Base-by-base conservation (phyloP, 1,139 yeast species). In the Kurtzmaniella natalensis region DNA sequence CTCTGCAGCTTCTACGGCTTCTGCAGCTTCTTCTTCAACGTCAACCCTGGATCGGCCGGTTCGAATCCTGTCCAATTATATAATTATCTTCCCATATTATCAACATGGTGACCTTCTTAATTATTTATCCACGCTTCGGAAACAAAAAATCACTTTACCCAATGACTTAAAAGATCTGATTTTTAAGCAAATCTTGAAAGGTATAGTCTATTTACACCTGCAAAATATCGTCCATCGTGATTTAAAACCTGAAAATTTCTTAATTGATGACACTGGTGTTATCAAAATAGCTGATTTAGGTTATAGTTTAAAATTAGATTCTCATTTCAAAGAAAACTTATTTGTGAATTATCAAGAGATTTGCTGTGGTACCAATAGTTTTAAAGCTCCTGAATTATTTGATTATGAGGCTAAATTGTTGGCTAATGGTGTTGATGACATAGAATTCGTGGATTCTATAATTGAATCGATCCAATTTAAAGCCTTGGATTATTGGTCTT, bases 311-410 rank as follows among this genome's bases (percentile, higher is more conserved):
- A 57, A 66, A 39, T 42, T 70, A 14, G 40, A 47, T 17, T 44
- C 48, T 14, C 35, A 44, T 6, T 47, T 41, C 8, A 37, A 38
- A 5, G 37, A 37, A 25, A 41, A 46, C 18, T 44, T 48, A n/a
- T 43, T 35, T 11, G 38, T 43, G 0, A 51, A 56, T 22, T 55
- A 57, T 2, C 52, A 50, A 19, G 54, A 53, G 24, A 40, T 72
- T 9, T 54, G 49, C 32, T 56, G 71, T 39, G 81, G 81, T 1
- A 76, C 81, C 2, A 61, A 59, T 24, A 67, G 76, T 14, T 76
- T 73, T 50, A 76, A 73, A 45, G 73, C 81, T 0, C 81, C 81
- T 0, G 81, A 76, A 45, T 46, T 73, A 27, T 69, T 64, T 41
- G 42, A 47, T 11, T 48, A 50, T 28, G 71, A 64, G 36, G 7